phyloP scores from a whole-genome alignment of 2,329 filamentous ascomycete genomes.

The Fusarium secorum region DNA sequence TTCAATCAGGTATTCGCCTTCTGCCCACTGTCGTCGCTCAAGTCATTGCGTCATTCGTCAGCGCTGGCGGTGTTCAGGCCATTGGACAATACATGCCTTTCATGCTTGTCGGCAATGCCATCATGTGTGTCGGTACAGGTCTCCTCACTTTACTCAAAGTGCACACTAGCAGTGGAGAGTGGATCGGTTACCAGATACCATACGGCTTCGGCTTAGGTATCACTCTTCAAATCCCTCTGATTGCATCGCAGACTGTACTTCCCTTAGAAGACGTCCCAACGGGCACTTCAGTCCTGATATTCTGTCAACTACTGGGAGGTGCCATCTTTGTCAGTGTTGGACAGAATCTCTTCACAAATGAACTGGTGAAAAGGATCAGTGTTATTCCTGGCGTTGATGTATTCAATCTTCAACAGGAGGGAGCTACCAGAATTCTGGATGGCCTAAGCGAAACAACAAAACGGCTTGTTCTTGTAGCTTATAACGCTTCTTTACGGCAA shows the following conservation, averaged over 20 bases:
- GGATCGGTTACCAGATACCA: slow-evolving; percentile 55
- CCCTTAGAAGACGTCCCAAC: slow-evolving; percentile 52
- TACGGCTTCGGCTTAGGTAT: slow-evolving; percentile 54
- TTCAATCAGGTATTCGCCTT: slow-evolving; percentile 9
- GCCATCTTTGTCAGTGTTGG: slow-evolving; percentile 20
- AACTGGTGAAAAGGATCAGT: background rate
- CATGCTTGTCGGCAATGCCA: slow-evolving; percentile 17
- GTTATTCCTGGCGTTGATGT: background rate
- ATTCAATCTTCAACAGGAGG: background rate
- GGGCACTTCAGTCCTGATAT: slow-evolving; percentile 54
- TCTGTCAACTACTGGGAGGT: slow-evolving; percentile 56
- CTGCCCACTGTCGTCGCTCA: background rate
- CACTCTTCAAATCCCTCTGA: slow-evolving; percentile 52
- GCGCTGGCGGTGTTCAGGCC: background rate
- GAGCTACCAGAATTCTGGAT: background rate
- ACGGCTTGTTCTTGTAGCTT: background rate
- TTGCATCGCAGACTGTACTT: slow-evolving; percentile 55
- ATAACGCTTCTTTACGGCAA: background rate
- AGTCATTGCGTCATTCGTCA: slow-evolving; percentile 14
- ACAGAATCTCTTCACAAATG: slow-evolving; percentile 20
- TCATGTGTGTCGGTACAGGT: slow-evolving; percentile 15
- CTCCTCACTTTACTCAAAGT: slow-evolving; percentile 35
- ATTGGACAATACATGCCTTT: slow-evolving; percentile 32
- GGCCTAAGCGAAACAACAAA: background rate
- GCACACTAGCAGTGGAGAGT: slow-evolving; percentile 45